Evolutionary conservation across 257 asterid species (phyloP), one percentile per base, ranked within the genome.

Genomic region (Forsythia viridissima): DNA sequence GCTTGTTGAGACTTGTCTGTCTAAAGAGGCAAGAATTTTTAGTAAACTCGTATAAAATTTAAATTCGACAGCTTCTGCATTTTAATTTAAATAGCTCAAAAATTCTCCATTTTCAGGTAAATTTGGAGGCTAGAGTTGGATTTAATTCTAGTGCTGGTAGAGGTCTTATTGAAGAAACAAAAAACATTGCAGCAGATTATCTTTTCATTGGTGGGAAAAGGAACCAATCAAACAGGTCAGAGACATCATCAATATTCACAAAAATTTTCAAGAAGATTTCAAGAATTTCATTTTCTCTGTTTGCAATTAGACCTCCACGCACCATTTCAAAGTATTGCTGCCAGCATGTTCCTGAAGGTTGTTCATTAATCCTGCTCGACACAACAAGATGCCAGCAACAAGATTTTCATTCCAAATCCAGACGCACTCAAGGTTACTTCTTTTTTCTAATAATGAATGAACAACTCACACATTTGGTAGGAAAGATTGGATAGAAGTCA

Each of bases 121-220:
- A 85, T 82, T 84, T 93, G 91, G 98, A 91, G 76, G 98, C 93
- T 12, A 83, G 97, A 81, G 90, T 93, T 43, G 96, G 92, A 71
- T 78, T 87, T 72, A 84, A 84, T 82, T 83, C 93, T 3, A 82
- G 81, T 61, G 75, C 87, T 30, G 94, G 92, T 13, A 90, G 74
- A 77, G 97, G 94, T 4, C 85, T 93, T 15, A 51, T 81, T 3
- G 90, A 85, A 51, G 98, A 91, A 81, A 92, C 90, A 34, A 88
- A 85, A 82, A 81, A 18, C 80, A 86, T 83, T 83, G 80, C 75
- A 42, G 94, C 94, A 46, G 92, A 93, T 81, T 90, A 82, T 78
- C 92, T 93, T 52, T 72, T 93, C 66, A 80, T 93, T 37, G 91
- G 96, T 72, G 84, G 90, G 72, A 77, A 73, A 68, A 86, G 63